These are phyloP conservation scores for Metschnikowia kunwiensis DNA, from an alignment of 805 yeast species.

Conservation along the genomic window DNA sequence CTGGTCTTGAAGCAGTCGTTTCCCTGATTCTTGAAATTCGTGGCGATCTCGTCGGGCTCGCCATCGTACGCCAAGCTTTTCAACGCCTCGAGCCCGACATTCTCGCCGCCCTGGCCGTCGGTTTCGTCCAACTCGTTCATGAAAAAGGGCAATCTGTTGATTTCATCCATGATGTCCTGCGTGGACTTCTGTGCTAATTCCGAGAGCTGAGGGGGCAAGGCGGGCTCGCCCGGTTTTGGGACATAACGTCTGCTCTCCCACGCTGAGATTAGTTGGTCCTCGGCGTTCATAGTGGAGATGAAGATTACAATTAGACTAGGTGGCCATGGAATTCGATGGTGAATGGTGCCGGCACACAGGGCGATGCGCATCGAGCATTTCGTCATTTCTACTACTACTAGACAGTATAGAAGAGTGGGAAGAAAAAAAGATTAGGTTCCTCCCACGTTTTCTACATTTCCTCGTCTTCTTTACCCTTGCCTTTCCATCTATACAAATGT, in stretches of 20 bases:
- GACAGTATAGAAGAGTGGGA: too few species aligned
- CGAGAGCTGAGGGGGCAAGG: constrained; percentile 77
- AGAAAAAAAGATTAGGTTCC: too few species aligned
- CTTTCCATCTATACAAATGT: too few species aligned
- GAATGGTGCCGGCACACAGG: constrained; percentile 5
- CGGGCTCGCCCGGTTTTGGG: constrained; percentile 61
- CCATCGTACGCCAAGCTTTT: constrained; percentile 93
- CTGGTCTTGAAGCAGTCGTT: constrained; percentile 77
- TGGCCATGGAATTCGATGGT: too few species aligned
- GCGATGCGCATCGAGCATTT: constrained; percentile 8
- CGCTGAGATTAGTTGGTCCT: constrained; percentile 29
- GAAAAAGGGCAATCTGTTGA: constrained; percentile 86
- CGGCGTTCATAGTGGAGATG: constrained; percentile 14
- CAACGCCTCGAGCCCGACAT: constrained; percentile 77
- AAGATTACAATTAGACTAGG: background rate
- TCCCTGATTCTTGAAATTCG: constrained; percentile 88
- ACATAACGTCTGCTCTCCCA: constrained; percentile 42
- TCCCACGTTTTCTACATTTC: too few species aligned
- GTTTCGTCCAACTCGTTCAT: constrained; percentile 83
- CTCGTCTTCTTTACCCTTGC: too few species aligned
- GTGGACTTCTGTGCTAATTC: constrained; percentile 59
- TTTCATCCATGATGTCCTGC: constrained; percentile 72
- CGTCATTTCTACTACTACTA: too few species aligned
- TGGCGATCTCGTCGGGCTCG: constrained; percentile 87
- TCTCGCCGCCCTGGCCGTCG: constrained; percentile 75